Evolutionary conservation across 1,284 basidiomycete species (phyloP).

Genomic region (Apiotrichum mycotoxinovorans): DNA sequence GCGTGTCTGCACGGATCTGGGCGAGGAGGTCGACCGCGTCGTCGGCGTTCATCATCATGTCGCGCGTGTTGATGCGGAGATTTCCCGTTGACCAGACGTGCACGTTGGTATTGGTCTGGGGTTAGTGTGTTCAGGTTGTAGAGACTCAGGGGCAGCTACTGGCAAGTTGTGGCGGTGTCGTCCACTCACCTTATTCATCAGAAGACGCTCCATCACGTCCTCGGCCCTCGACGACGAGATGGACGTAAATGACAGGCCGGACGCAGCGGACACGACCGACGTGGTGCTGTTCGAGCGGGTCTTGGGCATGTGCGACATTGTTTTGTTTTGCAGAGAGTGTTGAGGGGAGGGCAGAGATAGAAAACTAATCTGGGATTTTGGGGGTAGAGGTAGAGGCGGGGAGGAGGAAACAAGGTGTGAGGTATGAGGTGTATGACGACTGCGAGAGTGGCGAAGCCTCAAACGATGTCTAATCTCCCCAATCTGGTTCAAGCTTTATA

Average conservation of each 20-base stretch:
- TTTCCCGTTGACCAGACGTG: constrained; percentile 45
- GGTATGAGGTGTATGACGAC: too few relatives aligned
- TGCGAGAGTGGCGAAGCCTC: too few relatives aligned
- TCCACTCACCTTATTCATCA: constrained; percentile 27
- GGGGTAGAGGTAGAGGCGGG: too few relatives aligned
- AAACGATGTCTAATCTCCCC: too few relatives aligned
- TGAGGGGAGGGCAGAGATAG: neutral
- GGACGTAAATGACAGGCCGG: constrained; percentile 16
- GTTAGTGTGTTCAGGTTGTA: neutral
- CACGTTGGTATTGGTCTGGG: constrained; percentile 29
- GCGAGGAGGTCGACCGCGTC: constrained; percentile 33
- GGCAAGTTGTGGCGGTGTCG: neutral
- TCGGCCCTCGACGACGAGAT: constrained; percentile 27
- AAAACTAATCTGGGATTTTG: too few relatives aligned
- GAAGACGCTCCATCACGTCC: constrained; percentile 37
- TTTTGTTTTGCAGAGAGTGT: neutral
- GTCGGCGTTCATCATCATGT: constrained; percentile 30
- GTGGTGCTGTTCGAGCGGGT: constrained; percentile 13
- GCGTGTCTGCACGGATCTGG: constrained; percentile 27
- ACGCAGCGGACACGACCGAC: constrained; percentile 20
- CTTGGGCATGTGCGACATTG: neutral
- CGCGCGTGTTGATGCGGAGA: constrained; percentile 32
- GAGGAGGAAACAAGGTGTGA: too few relatives aligned
- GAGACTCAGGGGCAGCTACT: too few relatives aligned
- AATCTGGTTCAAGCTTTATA: too few relatives aligned